Percentiles rank a stretch among this genome's conserved stretches.
Conservation (phyloP, 1,284 basidiomycete species). For the Moniliophthora roreri region DNA sequence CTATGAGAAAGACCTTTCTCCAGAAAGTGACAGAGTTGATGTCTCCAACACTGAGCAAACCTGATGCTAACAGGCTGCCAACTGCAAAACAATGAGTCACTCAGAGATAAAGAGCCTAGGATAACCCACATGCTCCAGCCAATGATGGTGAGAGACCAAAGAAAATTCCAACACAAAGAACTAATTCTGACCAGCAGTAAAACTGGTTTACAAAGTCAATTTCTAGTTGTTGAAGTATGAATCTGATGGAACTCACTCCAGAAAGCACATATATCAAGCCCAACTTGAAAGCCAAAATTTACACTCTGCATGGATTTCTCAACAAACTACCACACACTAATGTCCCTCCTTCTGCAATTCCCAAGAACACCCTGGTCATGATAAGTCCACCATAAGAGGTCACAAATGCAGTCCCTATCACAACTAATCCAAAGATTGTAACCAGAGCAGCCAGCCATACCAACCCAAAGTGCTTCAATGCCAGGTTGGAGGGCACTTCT, state of each 20-base stretch:
- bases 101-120: not conserved
- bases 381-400: conserved; percentile 39
- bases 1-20: conserved; percentile 42
- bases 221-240: not conserved
- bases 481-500: conserved; percentile 44
- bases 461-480: conserved; percentile 40
- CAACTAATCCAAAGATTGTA: conserved; percentile 36
- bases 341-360: conserved; percentile 48
- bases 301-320: conserved; percentile 1
- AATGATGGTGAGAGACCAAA: conserved; percentile 40
- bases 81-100: too few relatives aligned
- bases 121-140: conserved; percentile 41
- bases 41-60: conserved; percentile 32
- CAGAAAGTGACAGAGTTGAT: conserved; percentile 34
- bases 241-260: conserved; percentile 27
- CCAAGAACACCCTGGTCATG: conserved; percentile 46
- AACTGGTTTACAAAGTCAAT: conserved; percentile 27
- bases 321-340: conserved; percentile 29
- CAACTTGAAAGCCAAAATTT: conserved; percentile 25
- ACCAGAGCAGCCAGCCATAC: conserved; percentile 39
- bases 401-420: conserved; percentile 46
- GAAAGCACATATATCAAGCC: conserved; percentile 41
- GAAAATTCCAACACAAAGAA: conserved; percentile 43
- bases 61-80: conserved; percentile 40
- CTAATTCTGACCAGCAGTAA: conserved; percentile 42